Evolutionary conservation across 371 early-diverging fungal genomes (phyloP), one percentile per base, ranked within the genome.

Genomic region (Syncephalastrum racemosum): DNA sequence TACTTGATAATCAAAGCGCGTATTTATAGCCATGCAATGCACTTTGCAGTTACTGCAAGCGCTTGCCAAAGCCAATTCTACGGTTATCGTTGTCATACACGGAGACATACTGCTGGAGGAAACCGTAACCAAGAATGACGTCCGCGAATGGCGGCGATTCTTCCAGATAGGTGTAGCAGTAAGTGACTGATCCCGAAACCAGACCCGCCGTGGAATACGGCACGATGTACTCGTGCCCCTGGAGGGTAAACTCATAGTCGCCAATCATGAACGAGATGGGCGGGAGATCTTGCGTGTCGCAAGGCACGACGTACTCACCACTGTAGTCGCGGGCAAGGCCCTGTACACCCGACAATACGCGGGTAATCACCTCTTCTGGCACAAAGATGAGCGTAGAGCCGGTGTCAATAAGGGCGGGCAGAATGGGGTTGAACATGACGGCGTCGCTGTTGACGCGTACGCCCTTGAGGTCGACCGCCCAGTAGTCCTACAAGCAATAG

Each of bases 61-160:
- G 36, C 10, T 8, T 31, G 36, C 68, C 75, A 46, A 77, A 64
- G 4, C 78, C 78, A 50, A 77, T 63, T 39, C 67, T 62, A 15
- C 58, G 61, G 16, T 70, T 68, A 20, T 70, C 70, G 53, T 63
- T 64, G 47, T 77, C 73, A 58, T 68, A 77, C 0, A 74, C 66
- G 5, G 78, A 68, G 4, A 74, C 75, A 43, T 58, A 71, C n/a
- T 68, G 67, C 31, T 77, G 78, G 14, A 77, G 53, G 46, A 77
- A 77, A 0, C 75, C 75, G 53, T 77, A 77, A 4, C 78, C 78
- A 6, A 77, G 66, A 36, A 77, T 74, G 22, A 59, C 67, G 45
- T 66, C 70, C 3, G 70, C 62, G 53, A 62, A 70, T 1, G 62
- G 44, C n/a, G 78, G 75, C 4, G 70, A 51, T 41, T 72, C 70